A percentile compares a stretch with the other conserved stretches of the same genome.
Conservation (phyloP, 768 basidiomycete genomes). For the Psilocybe cyanescens region DNA sequence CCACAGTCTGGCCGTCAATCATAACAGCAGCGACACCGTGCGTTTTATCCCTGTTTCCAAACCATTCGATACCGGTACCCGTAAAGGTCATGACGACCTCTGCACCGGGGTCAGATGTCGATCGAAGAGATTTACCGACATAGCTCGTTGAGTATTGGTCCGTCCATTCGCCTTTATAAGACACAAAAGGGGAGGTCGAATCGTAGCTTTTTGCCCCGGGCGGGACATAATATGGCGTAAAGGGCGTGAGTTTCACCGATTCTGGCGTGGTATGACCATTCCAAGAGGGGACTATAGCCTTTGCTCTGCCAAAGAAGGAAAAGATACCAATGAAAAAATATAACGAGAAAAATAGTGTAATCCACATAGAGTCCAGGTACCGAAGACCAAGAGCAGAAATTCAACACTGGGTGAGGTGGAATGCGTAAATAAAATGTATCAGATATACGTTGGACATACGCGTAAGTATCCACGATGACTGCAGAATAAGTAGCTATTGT, state of each 20-base stretch:
- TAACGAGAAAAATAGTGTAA: neutral
- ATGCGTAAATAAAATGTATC: too few relatives aligned
- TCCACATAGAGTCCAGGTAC: too few relatives aligned
- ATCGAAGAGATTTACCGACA: slow-evolving; percentile 51
- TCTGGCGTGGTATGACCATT: slow-evolving; percentile 63
- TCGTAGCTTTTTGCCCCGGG: slow-evolving; percentile 73
- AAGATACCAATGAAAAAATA: neutral
- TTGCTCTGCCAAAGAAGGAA: neutral
- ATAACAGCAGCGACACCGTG: slow-evolving; percentile 63
- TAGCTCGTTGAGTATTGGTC: slow-evolving; percentile 56
- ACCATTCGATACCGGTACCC: slow-evolving; percentile 83
- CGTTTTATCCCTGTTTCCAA: slow-evolving; percentile 57
- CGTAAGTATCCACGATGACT: too few relatives aligned
- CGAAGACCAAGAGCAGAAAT: too few relatives aligned
- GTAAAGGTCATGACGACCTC: slow-evolving; percentile 60
- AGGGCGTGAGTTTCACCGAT: slow-evolving; percentile 46
- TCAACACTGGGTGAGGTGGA: too few relatives aligned
- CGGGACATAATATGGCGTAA: slow-evolving; percentile 76
- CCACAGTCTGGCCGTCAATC: slow-evolving; percentile 55
- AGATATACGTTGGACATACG: too few relatives aligned
- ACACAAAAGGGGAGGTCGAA: slow-evolving; percentile 69
- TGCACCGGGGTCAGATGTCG: slow-evolving; percentile 53
- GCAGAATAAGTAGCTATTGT: too few relatives aligned
- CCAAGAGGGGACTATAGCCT: slow-evolving; percentile 42
- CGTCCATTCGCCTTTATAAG: slow-evolving; percentile 64